Base-by-base conservation (phyloP, 495 filamentous ascomycete genomes). In the Penicillium simplicissimum region DNA sequence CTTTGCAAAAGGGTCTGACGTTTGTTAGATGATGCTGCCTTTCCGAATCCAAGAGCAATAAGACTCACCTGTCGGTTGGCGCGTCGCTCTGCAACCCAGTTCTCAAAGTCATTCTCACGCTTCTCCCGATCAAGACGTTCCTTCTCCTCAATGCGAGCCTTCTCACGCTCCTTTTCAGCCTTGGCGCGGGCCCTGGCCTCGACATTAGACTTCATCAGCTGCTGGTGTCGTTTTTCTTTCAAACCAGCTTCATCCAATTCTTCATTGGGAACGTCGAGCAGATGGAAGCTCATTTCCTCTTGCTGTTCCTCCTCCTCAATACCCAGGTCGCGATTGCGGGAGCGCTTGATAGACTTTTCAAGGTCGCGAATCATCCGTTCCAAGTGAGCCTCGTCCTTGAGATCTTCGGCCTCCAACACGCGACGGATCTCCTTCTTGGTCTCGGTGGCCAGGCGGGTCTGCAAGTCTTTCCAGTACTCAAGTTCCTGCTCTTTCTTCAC, bases 401-500 rank as follows among this genome's bases (percentile, higher is more conserved):
- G 82, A 63, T 97, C 95, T 56, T 96, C 92, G 11, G 88, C 84
- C 64, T 98, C 95, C 7, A 98, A 81, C 7, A 97, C 76, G 1
- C 90, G 87, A 64, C 89, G 91, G 8, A 82, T 85, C 65, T 97
- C 94, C 68, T 98, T 97, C 75, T 98, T 98, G 17, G 86, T 90
- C 53, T 83, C 82, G 21, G 86, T 81, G 35, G 85, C 82, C 8
- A 96, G 74, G 17, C 82, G 84, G 15, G 76, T 71, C 58, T 93
- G 90, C 5, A 98, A 78, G 55, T 92, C 84, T 68, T 90, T 91
- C 80, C 92, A 97, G 71, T 96, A 97, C 59, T 96, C 94, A 14
- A 98, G 76, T 67, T 98, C 94, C 71, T 96, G 86, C 74, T 98
- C 95, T 74, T 97, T 98, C 67, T 90, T 90, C 68, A 97, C 90